Percentiles rank a stretch among this genome's conserved stretches.
These are phyloP conservation scores for Stagonosporopsis chrysanthemi DNA, from an alignment of 2,329 filamentous ascomycete species.

Conservation along the genomic window DNA sequence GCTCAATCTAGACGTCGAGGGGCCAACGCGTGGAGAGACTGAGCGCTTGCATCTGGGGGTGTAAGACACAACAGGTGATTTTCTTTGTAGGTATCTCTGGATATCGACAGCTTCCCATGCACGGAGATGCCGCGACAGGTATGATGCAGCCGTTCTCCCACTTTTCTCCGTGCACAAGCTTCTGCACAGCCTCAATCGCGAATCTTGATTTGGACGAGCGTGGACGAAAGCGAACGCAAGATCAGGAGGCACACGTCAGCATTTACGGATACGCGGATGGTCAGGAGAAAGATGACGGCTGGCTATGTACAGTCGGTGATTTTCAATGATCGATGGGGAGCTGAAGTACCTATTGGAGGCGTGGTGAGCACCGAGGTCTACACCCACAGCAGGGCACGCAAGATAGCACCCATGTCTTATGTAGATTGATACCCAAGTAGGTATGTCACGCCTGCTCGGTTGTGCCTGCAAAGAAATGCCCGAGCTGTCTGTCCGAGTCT, in stretches of 20 bases:
- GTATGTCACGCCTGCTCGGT: constrained; percentile 1
- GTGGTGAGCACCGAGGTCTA: neutral
- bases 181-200: constrained; percentile 17
- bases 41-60: neutral
- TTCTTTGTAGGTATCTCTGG: neutral
- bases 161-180: constrained; percentile 14
- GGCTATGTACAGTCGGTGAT: constrained; percentile 1
- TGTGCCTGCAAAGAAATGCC: constrained; percentile 9
- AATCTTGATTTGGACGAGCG: constrained; percentile 12
- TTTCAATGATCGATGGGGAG: neutral
- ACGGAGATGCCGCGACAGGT: neutral
- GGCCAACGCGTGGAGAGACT: neutral
- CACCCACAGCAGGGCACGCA: neutral
- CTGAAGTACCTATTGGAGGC: neutral
- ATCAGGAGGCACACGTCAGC: constrained; percentile 19
- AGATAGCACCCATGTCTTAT: constrained; percentile 1
- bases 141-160: constrained; percentile 7
- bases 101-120: neutral
- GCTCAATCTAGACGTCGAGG: neutral
- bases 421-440: neutral
- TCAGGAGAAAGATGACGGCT: neutral
- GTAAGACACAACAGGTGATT: neutral
- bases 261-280: constrained; percentile 1
- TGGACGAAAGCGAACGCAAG: neutral
- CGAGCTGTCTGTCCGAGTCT: constrained; percentile 10